These are phyloP conservation scores for Stenogyne calaminthoides DNA, from an alignment of 305 asterid genomes.

Conservation along the genomic window DNA sequence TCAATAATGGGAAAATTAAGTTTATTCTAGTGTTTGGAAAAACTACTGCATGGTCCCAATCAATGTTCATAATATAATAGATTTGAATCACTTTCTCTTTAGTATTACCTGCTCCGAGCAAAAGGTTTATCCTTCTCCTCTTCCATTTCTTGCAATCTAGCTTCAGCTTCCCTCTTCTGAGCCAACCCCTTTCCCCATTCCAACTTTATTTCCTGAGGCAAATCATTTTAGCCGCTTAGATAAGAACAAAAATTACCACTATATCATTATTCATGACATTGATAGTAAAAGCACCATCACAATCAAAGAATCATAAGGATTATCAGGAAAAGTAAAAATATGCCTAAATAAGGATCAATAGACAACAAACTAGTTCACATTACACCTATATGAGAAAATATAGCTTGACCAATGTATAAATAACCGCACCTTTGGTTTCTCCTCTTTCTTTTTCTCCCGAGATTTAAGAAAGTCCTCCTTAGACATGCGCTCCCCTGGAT, in stretches of 20 bases:
- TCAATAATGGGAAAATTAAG: neutral
- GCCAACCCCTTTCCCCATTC: conserved; percentile 97
- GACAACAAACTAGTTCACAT: neutral
- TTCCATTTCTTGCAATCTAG: conserved; percentile 63
- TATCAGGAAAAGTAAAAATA: neutral
- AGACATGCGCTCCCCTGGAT: conserved; percentile 72
- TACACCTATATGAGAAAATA: neutral
- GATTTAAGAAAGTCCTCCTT: conserved; percentile 68
- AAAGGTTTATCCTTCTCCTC: conserved; percentile 83
- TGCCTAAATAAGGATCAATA: neutral
- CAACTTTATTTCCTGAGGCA: conserved; percentile 75
- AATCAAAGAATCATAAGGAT: neutral
- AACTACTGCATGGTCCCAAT: neutral
- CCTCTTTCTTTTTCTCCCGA: conserved; percentile 65
- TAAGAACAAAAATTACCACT: neutral
- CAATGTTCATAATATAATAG: neutral
- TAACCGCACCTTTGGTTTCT: conserved; percentile 76
- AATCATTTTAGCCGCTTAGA: conserved; percentile 20
- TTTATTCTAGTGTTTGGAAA: neutral
- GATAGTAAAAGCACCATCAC: neutral
- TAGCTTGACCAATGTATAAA: neutral
- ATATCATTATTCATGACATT: conserved; percentile 6
- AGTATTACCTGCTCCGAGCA: conserved; percentile 78
- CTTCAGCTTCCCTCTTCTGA: conserved; percentile 90
- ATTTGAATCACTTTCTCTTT: neutral